Evolutionary conservation across 1,139 yeast species (phyloP).

Genomic region (Yamadazyma sp.): DNA sequence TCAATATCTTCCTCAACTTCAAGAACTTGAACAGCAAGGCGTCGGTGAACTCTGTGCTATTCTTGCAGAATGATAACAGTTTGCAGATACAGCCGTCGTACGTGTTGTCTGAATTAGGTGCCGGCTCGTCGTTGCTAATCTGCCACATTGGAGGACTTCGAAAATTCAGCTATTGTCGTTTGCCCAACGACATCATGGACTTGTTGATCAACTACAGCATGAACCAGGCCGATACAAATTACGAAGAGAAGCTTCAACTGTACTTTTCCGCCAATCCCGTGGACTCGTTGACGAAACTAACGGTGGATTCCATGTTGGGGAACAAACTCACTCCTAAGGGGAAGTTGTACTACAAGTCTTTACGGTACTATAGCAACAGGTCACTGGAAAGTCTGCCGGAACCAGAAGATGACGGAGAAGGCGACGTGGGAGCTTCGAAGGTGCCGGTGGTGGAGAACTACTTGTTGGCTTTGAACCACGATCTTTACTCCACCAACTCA

Average conservation of each 20-base stretch:
- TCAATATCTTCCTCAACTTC: slow-evolving; percentile 37
- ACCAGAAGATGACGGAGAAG: slow-evolving; percentile 20
- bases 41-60: slow-evolving; percentile 17
- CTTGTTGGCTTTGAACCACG: slow-evolving; percentile 33
- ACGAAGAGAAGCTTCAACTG: slow-evolving; percentile 23
- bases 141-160: slow-evolving; percentile 46
- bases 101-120: slow-evolving; percentile 30
- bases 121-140: slow-evolving; percentile 29
- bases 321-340: slow-evolving; percentile 48
- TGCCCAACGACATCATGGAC: slow-evolving; percentile 36
- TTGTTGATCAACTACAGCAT: slow-evolving; percentile 28
- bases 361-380: slow-evolving; percentile 43
- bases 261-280: slow-evolving; percentile 24
- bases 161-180: slow-evolving; percentile 39
- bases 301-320: slow-evolving; percentile 52
- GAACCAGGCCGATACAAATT: slow-evolving; percentile 13
- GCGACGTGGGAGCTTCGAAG: slow-evolving; percentile 11
- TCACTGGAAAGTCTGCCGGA: neutral
- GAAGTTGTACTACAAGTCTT: slow-evolving; percentile 46
- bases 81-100: slow-evolving; percentile 32
- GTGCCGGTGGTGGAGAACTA: slow-evolving; percentile 29
- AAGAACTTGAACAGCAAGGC: slow-evolving; percentile 17
- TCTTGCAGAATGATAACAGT: slow-evolving; percentile 21
- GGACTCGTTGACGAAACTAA: slow-evolving; percentile 45
- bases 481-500: slow-evolving; percentile 36